Base-by-base conservation (phyloP, 176 grass and related monocot genomes). In the Bothriochloa decipiens region DNA sequence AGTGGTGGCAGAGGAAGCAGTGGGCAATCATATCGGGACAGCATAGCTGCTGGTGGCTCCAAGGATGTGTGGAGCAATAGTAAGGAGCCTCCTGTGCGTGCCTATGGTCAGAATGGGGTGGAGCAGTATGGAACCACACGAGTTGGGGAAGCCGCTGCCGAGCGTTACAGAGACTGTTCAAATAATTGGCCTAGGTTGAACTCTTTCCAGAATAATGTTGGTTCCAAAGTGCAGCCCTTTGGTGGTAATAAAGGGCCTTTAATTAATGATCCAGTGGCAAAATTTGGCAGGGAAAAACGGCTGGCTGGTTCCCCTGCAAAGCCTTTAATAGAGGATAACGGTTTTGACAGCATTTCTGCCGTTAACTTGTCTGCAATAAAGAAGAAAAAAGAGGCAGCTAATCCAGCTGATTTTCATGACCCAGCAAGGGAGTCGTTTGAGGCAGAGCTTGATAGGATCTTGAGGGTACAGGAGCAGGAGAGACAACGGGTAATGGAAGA, bases 351-450 rank as follows among this genome's bases (percentile, higher is more conserved):
- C 62, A 93, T 98, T 83, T 58, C 82, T 7, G 65, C 92, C 3
- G 77, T 94, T 70, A 95, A 89, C 75, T 82, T 95, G 60, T 92
- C 73, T 84, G 86, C 89, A 62, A 84, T 95, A 65, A 98, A 98
- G 88, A 98, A 86, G 87, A 97, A 95, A 72, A 98, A 94, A 67
- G 96, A 92, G 78, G 63, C 75, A 42, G 67, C 65, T 28, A 98
- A 87, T 53, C 80, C 87, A 69, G 58, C 74, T 81, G 89, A 98
- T 89, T 95, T 98, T 66, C 89, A 90, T 83, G 96, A 98, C 53
- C 88, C 93, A 42, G 91, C 87, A 68, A 90, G 96, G 81, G 93
- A 98, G 81, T 98, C 96, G 58, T 98, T 92, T 87, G 96, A 98
- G 83, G 96, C 93, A 67, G 96, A 98, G 83, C 87, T 98, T 16